Base-by-base conservation (phyloP, 176 grass and related monocot species). In the Pontederia crassipes region DNA sequence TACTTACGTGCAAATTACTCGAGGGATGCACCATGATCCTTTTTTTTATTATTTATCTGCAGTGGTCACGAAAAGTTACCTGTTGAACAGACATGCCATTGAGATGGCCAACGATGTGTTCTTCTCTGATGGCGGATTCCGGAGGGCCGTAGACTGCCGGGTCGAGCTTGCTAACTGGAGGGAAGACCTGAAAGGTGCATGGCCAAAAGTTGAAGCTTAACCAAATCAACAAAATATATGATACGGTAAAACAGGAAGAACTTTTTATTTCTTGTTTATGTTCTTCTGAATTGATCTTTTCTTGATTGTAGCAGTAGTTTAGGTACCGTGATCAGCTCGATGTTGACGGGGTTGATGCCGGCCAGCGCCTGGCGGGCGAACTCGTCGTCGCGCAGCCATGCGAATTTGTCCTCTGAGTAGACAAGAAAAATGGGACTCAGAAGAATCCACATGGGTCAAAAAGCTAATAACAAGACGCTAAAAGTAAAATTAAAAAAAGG, bases 381-480 rank as follows among this genome's bases (percentile, higher is more conserved):
- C 73, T 99, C 94, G 52, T 99, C 94, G 8, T 99, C 94, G 1
- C 94, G 87, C 18, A 92, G 82, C 94, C 94, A 98, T 46, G 94
- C 94, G 46, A 98, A 98, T 77, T 98, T 98, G 70, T 98, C 94
- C 88, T 86, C 94, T 98, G 77, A 28, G 52, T 75, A 16, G 49
- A 24, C 20, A 24, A 17, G 27, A 46, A 49, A 52, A 61, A 62
- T 5, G 11, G 6, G 20, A 5, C 20, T 35, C 64, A 66, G 14
- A 11, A 49, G 29, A 48, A 13, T 26, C 28, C 50, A 17, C 63
- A 29, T 14, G 11, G 13, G 48, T 66, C 63, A 52, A 52, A 40
- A 51, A 52, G 48, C 9, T 14, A 28, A 2, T 3, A 13, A 24
- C 20, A 24, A 24, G 20, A 24, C 20, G 20, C 20, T 24, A 24